These are phyloP conservation scores for Ceratonia siliqua DNA, from an alignment of 306 rosid species.

Conservation along the genomic window DNA sequence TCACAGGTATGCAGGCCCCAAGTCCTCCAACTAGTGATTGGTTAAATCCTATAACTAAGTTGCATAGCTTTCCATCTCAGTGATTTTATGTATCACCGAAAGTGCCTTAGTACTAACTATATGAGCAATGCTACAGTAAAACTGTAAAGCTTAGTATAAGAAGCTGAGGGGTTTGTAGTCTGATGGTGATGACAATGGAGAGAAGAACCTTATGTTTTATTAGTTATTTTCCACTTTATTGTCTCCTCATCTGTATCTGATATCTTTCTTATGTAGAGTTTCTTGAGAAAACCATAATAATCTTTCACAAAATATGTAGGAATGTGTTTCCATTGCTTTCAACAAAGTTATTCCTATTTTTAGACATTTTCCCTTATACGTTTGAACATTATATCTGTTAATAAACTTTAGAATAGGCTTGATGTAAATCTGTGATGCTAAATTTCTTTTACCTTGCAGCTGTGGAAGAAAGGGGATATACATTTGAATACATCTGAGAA, in stretches of 20 bases:
- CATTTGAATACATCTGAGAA: neutral
- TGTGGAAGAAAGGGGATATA: neutral
- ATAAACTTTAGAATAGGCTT: neutral
- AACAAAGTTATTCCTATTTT: neutral
- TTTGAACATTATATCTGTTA: neutral
- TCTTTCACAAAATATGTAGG: neutral
- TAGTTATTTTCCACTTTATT: neutral
- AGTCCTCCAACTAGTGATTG: conserved; percentile 4
- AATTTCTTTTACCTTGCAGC: neutral
- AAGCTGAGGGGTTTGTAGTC: neutral
- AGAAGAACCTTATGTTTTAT: neutral
- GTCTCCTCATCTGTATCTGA: neutral
- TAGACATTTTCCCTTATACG: neutral
- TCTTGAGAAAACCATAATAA: neutral
- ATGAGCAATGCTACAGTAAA: neutral
- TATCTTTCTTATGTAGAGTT: neutral
- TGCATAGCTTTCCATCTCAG: neutral
- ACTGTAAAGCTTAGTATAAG: neutral
- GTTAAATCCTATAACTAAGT: neutral
- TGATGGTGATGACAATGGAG: neutral
- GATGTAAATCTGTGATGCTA: neutral
- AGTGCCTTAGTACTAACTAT: neutral
- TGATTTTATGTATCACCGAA: neutral
- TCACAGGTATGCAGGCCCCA: conserved; percentile 61
- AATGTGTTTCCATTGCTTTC: neutral